Base-by-base conservation (phyloP, 768 basidiomycete genomes). In the Leccinum sublutescens region DNA sequence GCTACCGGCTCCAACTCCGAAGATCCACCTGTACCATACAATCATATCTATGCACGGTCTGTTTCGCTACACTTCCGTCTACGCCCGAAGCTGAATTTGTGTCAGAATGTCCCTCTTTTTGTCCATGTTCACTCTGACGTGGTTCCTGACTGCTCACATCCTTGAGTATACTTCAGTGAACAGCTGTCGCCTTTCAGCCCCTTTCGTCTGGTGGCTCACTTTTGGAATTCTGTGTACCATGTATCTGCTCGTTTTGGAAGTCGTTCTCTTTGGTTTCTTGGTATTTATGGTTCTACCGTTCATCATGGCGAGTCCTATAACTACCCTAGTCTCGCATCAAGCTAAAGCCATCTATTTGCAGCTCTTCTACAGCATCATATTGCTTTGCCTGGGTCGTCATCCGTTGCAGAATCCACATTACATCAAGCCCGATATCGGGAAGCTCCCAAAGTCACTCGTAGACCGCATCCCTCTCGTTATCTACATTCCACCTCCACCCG, bases 161-260 rank as follows among this genome's bases (percentile, higher is more conserved):
- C 76, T 93, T 56, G 81, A 85, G 61, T 93, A 92, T 66, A 88
- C 88, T 15, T 88, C 91, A 8, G 76, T 90, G 29, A 78, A 85
- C 62, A 82, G 85, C 15, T 94, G 92, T 58, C 86, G 92, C 19
- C 74, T 78, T 58, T 77, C 87, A 0, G 82, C 91, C 12, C 92
- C 92, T 8, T 88, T 92, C 63, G 75, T 93, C 34, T 94, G 91
- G 91, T 94, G 90, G 89, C 82, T 93, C 50, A 84, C 83, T 21
- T 92, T 94, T 69, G 87, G 84, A 36, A 86, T 93, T 64, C 75
- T 93, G 14, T 86, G 88, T 73, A 83, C 89, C 45, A 85, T 89
- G 77, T 94, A 93, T 68, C 66, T 93, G 56, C 85, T 88, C 79
- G 79, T 86, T 31, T 72, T 85, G 45, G 85, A 93, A 71, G 85